phyloP scores from a whole-genome alignment of 2,329 filamentous ascomycete species.

The Colletotrichum abscissum region DNA sequence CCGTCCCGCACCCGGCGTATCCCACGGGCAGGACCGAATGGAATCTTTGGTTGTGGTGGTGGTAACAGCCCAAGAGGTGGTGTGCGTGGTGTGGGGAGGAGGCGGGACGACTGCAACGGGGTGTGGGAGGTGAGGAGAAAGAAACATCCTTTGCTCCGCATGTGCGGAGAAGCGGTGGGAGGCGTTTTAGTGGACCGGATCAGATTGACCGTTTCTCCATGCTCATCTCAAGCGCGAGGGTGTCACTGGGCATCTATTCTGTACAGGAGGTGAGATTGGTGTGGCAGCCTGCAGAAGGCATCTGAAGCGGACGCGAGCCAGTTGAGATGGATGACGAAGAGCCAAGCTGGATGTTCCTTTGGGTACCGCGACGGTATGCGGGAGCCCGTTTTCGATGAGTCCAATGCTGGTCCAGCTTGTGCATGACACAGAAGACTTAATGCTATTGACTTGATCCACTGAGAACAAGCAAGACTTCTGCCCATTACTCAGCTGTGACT shows the following conservation, averaged over 20 bases:
- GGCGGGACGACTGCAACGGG: slow-evolving; percentile 11
- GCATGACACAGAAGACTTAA: neutral
- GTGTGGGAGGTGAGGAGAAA: slow-evolving; percentile 26
- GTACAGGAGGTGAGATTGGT: slow-evolving; percentile 1
- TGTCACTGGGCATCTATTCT: neutral
- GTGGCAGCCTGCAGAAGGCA: neutral
- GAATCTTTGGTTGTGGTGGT: neutral
- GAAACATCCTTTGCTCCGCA: slow-evolving; percentile 27
- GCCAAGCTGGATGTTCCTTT: neutral
- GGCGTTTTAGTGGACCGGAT: slow-evolving; percentile 24
- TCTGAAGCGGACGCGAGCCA: neutral
- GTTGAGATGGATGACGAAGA: neutral
- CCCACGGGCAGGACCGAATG: slow-evolving; percentile 24
- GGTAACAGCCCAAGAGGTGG: neutral
- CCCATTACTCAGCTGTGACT: neutral
- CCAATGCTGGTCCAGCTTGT: neutral
- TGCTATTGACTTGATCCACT: neutral
- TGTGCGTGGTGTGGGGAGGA: slow-evolving; percentile 5
- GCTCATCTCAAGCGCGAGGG: neutral
- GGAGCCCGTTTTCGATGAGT: neutral
- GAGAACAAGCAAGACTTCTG: too few relatives aligned
- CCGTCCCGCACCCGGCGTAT: neutral
- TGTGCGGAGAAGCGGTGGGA: slow-evolving; percentile 29
- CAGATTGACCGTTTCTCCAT: slow-evolving; percentile 23
- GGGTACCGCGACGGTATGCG: neutral